Evolutionary conservation across 2,329 filamentous ascomycete genomes (phyloP), one percentile per base, ranked within the genome.

Genomic region (Microsporum ferrugineum): DNA sequence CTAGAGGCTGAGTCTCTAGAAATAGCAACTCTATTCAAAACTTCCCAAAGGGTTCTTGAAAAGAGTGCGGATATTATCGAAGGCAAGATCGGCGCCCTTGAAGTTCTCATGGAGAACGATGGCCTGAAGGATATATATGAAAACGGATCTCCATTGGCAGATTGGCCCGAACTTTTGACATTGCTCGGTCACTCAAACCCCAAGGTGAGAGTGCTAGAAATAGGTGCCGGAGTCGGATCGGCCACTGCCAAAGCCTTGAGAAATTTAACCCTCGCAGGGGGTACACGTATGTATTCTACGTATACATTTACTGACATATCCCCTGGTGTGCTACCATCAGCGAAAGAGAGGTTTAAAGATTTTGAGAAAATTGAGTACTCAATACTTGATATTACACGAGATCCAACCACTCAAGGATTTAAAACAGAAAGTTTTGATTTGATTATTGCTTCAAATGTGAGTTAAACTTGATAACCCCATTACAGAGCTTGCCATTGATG

Each of bases 241-340:
- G 8, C 45, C 5, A 49, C 45, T 1, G 45, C 45, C 10, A 49
- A 6, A 29, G 23, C 12, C 2, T 29, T 49, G 4, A 6, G 8
- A 27, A 6, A 5, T 29, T 8, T 49, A 49, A 29, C 23, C 2
- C 45, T 29, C 23, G 17, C 45, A 49, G 45, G 45, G 8, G 23
- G 45, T 8, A 49, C 45, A 12, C 45, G 45, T 31, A 31, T 49
- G 45, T 60, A 41, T 49, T 23, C 12, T 8, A 36, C 31, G 1
- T 67, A 66, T 49, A 62, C 59, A 4, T 68, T 41, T 33, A 58
- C 36, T n/a, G 57, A 58, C 39, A 39, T 45, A 33, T 58, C 57
- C 2, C 29, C 57, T 29, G 57, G 57, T 7, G 17, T 58, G 36
- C n/a, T 58, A 27, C 34, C 34, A 23, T 33, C 33, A 14, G 57